Evolutionary conservation across 495 filamentous ascomycete genomes (phyloP), one percentile per base, ranked within the genome.

Genomic region (Articulospora tetracladia): DNA sequence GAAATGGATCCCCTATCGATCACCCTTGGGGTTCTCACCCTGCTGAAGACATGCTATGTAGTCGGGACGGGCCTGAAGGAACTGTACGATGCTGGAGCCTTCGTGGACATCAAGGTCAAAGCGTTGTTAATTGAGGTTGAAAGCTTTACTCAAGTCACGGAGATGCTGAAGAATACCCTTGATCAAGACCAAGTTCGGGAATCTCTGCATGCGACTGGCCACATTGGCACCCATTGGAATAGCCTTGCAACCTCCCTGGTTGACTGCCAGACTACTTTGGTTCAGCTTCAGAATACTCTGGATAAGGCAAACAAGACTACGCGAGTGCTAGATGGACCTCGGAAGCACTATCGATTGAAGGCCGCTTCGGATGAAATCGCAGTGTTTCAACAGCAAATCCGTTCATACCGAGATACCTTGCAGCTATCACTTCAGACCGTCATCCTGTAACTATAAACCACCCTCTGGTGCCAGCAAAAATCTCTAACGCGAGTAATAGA

Each of bases 141-240:
- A 26, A 59, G 49, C 19, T 66, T 62, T 25, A 53, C 46, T 11
- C 34, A 59, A 54, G 59, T 66, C 3, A 53, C 56, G 19, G 3
- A 52, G 22, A 20, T 59, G n/a, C 59, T 62, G 55, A 62, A 57
- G 24, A 52, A 62, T n/a, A 62, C 63, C 17, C 54, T 66, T 6
- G 59, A 62, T 25, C 36, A 59, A 34, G 52, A 59, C 19, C 20
- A 51, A 34, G 20, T 55, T 12, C 49, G 44, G 19, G 19, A 30
- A 1, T 56, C 58, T 1, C 20, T 62, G 12, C 46, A 55, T 32
- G 32, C 44, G 1, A 62, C 59, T 13, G 59, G 63, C 11, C 63
- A 66, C 48, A 59, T 59, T 46, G 41, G 63, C 7, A 58, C 32
- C 44, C 63, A 59, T n/a, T 59, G 46, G 59, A 46, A 22, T 2